A percentile compares a stretch with the other conserved stretches of the same genome.
Conservation (phyloP, 306 rosid species). For the Cicer pinnatifidum region DNA sequence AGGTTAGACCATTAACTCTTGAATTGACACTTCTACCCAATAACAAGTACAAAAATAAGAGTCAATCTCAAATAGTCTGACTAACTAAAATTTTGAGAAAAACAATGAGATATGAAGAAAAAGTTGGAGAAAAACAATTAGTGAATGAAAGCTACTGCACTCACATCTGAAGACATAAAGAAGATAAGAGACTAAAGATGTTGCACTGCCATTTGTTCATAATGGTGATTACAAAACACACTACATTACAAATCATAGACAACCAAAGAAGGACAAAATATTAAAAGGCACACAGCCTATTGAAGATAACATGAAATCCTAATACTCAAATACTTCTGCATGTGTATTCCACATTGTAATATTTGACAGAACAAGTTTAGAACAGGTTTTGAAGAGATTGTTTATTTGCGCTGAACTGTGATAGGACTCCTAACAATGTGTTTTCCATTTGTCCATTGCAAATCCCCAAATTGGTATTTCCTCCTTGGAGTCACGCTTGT, state of each 20-base stretch:
- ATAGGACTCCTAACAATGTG: slow-evolving; percentile 59
- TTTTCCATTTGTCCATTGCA: slow-evolving; percentile 55
- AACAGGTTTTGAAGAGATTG: neutral
- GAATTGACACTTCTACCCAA: no score
- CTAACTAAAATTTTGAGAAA: no score
- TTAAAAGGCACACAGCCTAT: neutral
- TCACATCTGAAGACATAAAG: slow-evolving; percentile 1
- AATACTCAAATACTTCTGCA: neutral
- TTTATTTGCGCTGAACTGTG: slow-evolving; percentile 36
- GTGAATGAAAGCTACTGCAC: neutral
- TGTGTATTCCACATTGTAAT: neutral
- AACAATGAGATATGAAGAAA: no score
- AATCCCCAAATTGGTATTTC: slow-evolving; percentile 17
- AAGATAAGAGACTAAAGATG: neutral
- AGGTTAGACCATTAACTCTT: no score
- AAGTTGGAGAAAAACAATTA: no score
- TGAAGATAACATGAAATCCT: slow-evolving; percentile 10
- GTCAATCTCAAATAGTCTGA: no score
- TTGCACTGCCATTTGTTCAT: neutral
- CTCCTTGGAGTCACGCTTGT: neutral
- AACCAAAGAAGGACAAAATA: neutral
- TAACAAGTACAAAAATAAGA: no score
- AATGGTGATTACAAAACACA: neutral
- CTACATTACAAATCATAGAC: neutral
- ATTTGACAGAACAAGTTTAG: neutral